phyloP scores from a whole-genome alignment of 2,329 filamentous ascomycete species.

The Calonectria naviculata region DNA sequence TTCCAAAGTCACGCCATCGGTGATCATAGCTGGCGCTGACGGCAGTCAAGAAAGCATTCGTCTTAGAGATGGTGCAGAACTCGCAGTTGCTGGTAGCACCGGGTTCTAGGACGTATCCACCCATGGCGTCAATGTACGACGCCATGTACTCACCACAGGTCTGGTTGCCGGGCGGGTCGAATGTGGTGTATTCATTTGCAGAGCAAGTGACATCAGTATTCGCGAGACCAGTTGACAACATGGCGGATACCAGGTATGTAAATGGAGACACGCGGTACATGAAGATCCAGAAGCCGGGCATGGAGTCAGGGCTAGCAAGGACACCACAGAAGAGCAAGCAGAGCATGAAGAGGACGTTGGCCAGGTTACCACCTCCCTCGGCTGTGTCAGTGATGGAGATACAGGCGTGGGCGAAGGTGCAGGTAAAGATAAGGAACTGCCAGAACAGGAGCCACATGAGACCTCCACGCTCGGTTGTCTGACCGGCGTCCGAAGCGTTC shows the following conservation, averaged over 20 bases:
- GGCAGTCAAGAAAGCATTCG: constrained; percentile 52
- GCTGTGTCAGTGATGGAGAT: constrained; percentile 74
- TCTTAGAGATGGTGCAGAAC: constrained; percentile 55
- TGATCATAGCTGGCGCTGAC: constrained; percentile 60
- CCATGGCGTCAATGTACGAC: constrained; percentile 53
- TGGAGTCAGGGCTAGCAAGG: constrained; percentile 64
- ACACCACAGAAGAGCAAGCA: constrained; percentile 74
- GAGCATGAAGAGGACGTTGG: constrained; percentile 73
- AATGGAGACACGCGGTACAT: constrained; percentile 77
- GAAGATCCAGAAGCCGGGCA: constrained; percentile 80
- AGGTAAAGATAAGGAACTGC: constrained; percentile 75
- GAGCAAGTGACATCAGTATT: constrained; percentile 60
- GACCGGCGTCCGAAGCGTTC: constrained; percentile 62
- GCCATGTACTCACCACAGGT: constrained; percentile 68
- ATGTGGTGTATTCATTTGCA: constrained; percentile 71
- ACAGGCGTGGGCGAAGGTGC: constrained; percentile 73
- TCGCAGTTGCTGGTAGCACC: constrained; percentile 59
- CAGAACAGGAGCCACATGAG: constrained; percentile 76
- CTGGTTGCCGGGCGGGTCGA: constrained; percentile 65
- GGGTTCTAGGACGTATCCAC: constrained; percentile 66
- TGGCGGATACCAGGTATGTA: constrained; percentile 43
- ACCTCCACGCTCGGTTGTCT: constrained; percentile 63
- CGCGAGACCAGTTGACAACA: constrained; percentile 42
- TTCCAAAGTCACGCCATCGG: constrained; percentile 68
- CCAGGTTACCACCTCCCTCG: constrained; percentile 75